Percentiles rank a stretch among this genome's conserved stretches.
These are phyloP conservation scores for Rhodofomes roseus DNA, from an alignment of 1,284 basidiomycete species.

Conservation along the genomic window DNA sequence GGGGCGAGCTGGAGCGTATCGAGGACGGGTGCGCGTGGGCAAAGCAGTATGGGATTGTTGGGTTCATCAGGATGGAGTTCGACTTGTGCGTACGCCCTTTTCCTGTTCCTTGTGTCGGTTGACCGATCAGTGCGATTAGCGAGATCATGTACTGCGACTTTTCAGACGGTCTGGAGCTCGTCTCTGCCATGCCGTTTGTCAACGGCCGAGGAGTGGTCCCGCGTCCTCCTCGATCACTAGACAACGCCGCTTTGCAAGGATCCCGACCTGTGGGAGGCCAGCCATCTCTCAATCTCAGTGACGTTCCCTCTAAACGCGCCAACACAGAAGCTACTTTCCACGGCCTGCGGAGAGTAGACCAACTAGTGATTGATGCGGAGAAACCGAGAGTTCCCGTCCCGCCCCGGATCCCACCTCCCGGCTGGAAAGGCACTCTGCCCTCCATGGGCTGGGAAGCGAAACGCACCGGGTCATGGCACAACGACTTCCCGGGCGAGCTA, in stretches of 20 bases:
- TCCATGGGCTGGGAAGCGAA: neutral
- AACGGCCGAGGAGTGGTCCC: no score
- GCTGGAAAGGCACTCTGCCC: neutral
- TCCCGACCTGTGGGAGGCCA: neutral
- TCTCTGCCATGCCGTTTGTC: neutral
- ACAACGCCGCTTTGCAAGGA: no score
- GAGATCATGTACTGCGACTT: conserved; percentile 1
- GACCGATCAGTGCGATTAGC: neutral
- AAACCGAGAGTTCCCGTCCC: neutral
- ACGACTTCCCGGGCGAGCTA: neutral
- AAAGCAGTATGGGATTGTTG: neutral
- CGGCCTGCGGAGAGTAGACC: neutral
- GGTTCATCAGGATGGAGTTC: conserved; percentile 1
- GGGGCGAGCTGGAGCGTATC: neutral
- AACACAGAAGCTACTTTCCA: neutral
- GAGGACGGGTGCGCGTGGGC: neutral
- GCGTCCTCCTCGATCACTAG: no score
- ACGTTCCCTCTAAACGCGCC: neutral
- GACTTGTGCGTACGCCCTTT: neutral
- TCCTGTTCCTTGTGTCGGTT: neutral
- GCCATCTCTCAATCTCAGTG: neutral
- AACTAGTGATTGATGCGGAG: neutral
- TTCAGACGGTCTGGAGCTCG: neutral
- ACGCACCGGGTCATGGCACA: neutral
- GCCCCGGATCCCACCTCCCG: neutral